Evolutionary conservation across 257 asterid species (phyloP), one percentile per base, ranked within the genome.

Genomic region (Avicennia marina): DNA sequence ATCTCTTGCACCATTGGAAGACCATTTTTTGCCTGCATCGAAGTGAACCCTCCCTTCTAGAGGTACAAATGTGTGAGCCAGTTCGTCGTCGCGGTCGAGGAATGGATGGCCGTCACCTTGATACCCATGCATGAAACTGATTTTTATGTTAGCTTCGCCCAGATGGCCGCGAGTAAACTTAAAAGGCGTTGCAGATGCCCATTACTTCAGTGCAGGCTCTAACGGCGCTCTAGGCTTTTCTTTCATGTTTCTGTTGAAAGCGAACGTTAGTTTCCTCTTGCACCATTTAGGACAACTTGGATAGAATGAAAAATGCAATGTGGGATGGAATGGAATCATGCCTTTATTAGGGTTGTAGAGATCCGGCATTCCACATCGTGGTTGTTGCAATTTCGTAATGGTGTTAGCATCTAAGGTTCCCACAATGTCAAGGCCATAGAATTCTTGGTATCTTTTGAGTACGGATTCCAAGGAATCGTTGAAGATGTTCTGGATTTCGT

Each of bases 41-140:
- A 69, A 69, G 58, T 69, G 75, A 19, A 63, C 45, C 62, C 62
- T 32, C 2, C 70, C 75, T 26, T 69, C 63, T 4, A 40, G 58
- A 0, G 74, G 70, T n/a, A 38, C 51, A 49, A 41, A 57, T 9
- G 66, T 25, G 52, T 69, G 74, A 7, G 69, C 74, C 55, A 34
- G 4, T 2, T 26, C 64, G 1, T 27, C 17, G 2, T 21, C 19
- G 0, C 29, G 6, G 13, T 8, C 46, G 4, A 7, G 3, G 16
- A 68, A 68, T 4, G 64, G 73, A 0, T 11, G 17, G 16, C 26
- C 64, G 2, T 68, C 68, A 11, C 63, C 67, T 6, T 60, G 73
- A 10, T 43, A 6, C 17, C 42, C 50, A 4, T 24, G 53, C 63
- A 42, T 17, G 56, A 60, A 68, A 34, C 73, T 68, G 9, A 53